A percentile compares a stretch with the other conserved stretches of the same genome.
Conservation (phyloP, 345 rosid species). For the Bruguiera sexangula region DNA sequence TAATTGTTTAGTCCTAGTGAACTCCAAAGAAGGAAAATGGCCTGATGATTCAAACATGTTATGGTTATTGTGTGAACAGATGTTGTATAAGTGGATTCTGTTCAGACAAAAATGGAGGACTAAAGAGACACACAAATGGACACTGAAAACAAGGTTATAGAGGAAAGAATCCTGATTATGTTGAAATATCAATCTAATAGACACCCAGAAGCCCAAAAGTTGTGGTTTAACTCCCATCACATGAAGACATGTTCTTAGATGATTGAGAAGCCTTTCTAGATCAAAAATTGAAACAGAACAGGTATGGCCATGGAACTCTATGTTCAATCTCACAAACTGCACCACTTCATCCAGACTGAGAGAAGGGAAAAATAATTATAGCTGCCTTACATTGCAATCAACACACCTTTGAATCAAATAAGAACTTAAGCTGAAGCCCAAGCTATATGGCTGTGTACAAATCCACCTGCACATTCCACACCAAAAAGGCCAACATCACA, state of each 20-base stretch:
- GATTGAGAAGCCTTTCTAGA: conserved; percentile 18
- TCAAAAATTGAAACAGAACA: conserved; percentile 21
- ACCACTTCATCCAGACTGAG: conserved; percentile 41
- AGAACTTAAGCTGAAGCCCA: conserved; percentile 47
- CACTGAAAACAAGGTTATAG: neutral
- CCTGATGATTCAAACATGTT: too few species aligned
- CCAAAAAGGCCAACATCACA: conserved; percentile 21
- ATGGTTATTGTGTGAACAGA: too few species aligned
- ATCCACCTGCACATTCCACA: conserved; percentile 69
- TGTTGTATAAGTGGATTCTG: too few species aligned
- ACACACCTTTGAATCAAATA: conserved; percentile 58
- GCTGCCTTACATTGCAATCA: conserved; percentile 43
- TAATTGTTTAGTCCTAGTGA: neutral
- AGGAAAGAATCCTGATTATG: neutral
- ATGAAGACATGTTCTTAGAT: conserved; percentile 10
- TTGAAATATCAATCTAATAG: neutral
- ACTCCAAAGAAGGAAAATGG: neutral
- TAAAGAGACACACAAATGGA: too few species aligned
- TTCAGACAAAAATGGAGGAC: neutral
- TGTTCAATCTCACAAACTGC: conserved; percentile 41
- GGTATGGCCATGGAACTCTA: conserved; percentile 28
- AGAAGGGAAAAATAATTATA: conserved; percentile 41
- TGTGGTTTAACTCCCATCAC: conserved; percentile 6
- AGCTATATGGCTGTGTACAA: conserved; percentile 40
- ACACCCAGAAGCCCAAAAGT: conserved; percentile 8